Evolutionary conservation across 441 rosid species (phyloP).

Genomic region (Capsella rubella): DNA sequence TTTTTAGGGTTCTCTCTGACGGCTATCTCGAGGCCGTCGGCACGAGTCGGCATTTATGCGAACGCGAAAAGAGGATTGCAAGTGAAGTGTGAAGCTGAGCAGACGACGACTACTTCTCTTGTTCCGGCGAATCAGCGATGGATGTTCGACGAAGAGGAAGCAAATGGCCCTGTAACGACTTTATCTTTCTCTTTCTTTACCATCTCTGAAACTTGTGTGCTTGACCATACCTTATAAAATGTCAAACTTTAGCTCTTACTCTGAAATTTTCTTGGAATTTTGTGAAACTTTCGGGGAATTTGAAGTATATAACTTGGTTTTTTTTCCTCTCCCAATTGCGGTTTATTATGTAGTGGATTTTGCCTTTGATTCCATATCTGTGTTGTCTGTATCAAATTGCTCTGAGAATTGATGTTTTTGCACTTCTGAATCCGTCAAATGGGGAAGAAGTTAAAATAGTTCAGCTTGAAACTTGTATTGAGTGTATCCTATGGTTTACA

Average conservation of each 20-base stretch:
- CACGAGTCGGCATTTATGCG: constrained; percentile 33
- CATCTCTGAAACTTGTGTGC: constrained; percentile 11
- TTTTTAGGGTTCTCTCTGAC: constrained; percentile 55
- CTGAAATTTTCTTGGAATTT: neutral
- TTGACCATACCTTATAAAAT: neutral
- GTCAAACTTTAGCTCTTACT: neutral
- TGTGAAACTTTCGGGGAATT: neutral
- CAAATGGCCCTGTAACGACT: constrained; percentile 76
- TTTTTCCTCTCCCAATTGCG: neutral
- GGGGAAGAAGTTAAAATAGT: neutral
- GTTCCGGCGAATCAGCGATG: constrained; percentile 84
- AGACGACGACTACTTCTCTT: constrained; percentile 48
- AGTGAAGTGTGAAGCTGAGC: constrained; percentile 60
- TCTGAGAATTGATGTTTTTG: neutral
- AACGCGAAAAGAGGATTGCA: constrained; percentile 46
- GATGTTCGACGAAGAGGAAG: constrained; percentile 87
- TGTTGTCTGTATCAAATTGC: constrained; percentile 9
- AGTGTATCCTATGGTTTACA: constrained; percentile 39
- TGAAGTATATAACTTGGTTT: neutral
- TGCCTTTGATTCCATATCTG: neutral
- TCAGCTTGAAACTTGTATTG: constrained; percentile 2
- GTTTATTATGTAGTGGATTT: neutral
- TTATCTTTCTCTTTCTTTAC: neutral
- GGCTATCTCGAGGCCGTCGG: constrained; percentile 45
- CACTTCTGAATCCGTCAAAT: neutral